Evolutionary conservation across 176 grass and related monocot genomes (phyloP), one percentile per base, ranked within the genome.

Genomic region (Zoysia pacifica): DNA sequence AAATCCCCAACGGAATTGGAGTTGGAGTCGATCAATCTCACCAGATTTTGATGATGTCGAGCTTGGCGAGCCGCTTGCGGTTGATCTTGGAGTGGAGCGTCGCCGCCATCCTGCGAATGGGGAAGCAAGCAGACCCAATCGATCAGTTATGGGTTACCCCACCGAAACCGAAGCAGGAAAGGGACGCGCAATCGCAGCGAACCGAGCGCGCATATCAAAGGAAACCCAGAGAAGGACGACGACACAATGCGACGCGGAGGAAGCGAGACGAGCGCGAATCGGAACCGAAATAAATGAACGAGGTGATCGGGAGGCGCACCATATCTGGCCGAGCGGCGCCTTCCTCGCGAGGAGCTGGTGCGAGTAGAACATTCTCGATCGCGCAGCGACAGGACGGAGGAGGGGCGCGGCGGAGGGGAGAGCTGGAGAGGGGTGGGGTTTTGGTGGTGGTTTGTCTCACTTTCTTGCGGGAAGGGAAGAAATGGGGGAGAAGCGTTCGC

Each of bases 31-130:
- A 6, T 3, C 47, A 54, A 70, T 47, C 83, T 77, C 53, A 98
- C 95, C 92, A 98, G 83, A 98, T 94, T 74, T 98, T 69, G 84
- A 94, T 93, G 78, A 98, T 93, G 84, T 98, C 86, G 81, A 97
- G 85, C 80, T 91, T 94, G 73, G 89, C 77, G 48, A 98, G 95
- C n/a, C 86, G 83, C 86, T 74, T 89, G 60, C 92, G 80, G 84
- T 94, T 93, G 65, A 98, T 89, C 81, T 91, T 98, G 2, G 92
- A 67, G 75, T 93, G 90, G 69, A 98, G 80, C 46, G 92, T 98
- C 40, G 90, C 95, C 65, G 95, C 95, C 90, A 98, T 98, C 95
- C 94, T 97, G 77, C 78, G 19, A 63, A 3, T 3, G 15, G 11
- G 58, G 59, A 7, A 28, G 28, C 28, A n/a, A 49, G 11, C 38